Evolutionary conservation across 225 moss, liverwort and hornwort species (phyloP), one percentile per base, ranked within the genome.

Genomic region (Antitrichia curtipendula): DNA sequence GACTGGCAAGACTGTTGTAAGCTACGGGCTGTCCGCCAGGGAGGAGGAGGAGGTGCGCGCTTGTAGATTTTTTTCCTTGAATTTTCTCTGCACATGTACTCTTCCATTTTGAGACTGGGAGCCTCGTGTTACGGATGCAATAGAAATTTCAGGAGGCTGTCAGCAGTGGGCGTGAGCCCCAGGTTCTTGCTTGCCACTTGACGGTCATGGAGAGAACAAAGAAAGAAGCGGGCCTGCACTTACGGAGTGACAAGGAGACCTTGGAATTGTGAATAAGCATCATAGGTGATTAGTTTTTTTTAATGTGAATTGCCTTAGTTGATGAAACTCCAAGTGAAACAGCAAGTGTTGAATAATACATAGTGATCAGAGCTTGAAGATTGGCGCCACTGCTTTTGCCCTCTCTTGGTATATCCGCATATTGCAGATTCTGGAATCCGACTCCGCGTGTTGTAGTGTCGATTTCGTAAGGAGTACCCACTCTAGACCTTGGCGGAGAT

Each of bases 31-130:
- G 86, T 82, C 49, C 66, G 75, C 75, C 27, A 47, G 43, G 83
- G 61, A 49, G 62, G 71, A 83, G 68, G 50, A 81, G 82, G 84
- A 71, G 88, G 84, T 64, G 82, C 59, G 77, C 78, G 52, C 65
- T 90, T 92, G 84, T 89, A 75, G 89, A 79, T 78, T 72, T 78
- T 87, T 68, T 87, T 57, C 80, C 77, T 87, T 84, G 87, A 85
- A 78, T 86, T 86, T 81, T 73, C 87, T 89, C 89, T 82, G 88
- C 87, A 85, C 47, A 72, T 77, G 78, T 87, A 58, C 87, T 29
- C 82, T 87, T 85, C 90, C 62, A 80, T 78, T 87, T 85, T 79
- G 89, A 92, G 86, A 89, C 75, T 89, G 61, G 81, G 80, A 74
- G 74, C 87, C 64, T 85, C 87, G 69, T 89, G 90, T 82, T 85